Evolutionary conservation across 225 moss, liverwort and hornwort genomes (phyloP), one percentile per base, ranked within the genome.

Genomic region (Sphagnum tenellum): DNA sequence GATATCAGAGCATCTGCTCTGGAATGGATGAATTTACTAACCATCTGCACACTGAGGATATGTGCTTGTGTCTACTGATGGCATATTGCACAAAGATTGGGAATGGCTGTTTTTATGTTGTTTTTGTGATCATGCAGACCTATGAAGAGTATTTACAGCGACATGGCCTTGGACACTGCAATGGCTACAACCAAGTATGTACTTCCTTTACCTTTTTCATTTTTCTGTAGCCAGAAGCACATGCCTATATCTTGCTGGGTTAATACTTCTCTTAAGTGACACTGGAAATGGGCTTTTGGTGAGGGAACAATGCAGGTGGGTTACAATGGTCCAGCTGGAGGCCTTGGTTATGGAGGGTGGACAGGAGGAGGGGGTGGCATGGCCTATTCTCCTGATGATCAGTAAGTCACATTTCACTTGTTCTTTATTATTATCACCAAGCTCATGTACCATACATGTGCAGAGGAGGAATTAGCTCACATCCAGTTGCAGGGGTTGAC

Each of bases 131-230:
- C 55, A 62, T 57, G 68, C 71, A 98, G 96, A 93, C 96, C n/a
- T 98, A 98, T 74, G 96, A 98, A 70, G 85, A 98, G 72, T 98
- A 98, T 79, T 90, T 98, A 59, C 87, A 89, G 69, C 90, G 93
- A 54, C 87, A 93, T 71, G 81, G 84, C 63, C 84, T 74, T 79
- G 88, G 92, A 48, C 79, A 87, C 77, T 60, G 76, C 11, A 88
- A 77, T 74, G 89, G 88, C 59, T 88, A 73, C 69, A 78, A 77
- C 67, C 93, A 90, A 80, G 96, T 98, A 73, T 82, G 67, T 45
- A 54, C 57, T 64, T 53, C 55, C 14, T 9, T 5, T 12, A 45
- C 44, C 2, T 45, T 56, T 46, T 57, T 55, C 8, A 5, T 7
- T 46, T 50, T 45, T 6, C 2, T 64, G 12, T 11, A 52, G 60